Percentiles rank a stretch among this genome's conserved stretches.
Evolutionary conservation across 1,284 basidiomycete genomes (phyloP).

Genomic region (Tilletia indica): DNA sequence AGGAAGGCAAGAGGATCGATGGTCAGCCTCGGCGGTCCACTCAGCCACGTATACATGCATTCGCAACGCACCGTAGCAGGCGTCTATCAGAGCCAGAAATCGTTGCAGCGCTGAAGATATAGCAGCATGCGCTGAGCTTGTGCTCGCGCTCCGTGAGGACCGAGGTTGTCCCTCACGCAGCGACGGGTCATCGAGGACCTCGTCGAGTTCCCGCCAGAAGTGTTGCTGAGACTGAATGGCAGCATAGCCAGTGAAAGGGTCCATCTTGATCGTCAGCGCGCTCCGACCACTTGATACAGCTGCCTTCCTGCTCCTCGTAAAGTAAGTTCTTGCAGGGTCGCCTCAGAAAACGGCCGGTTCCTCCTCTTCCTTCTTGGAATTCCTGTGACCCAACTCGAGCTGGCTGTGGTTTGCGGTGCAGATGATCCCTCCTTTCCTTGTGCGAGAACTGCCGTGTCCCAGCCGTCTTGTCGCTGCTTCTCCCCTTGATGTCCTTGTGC

Average conservation of each 20-base stretch:
- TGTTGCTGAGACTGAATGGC: slow-evolving; percentile 34
- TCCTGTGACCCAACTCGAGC: no score
- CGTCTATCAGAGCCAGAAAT: slow-evolving; percentile 43
- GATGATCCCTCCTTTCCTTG: no score
- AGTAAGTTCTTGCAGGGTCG: no score
- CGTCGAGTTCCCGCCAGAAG: slow-evolving; percentile 49
- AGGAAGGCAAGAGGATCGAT: slow-evolving; percentile 1
- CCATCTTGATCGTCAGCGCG: slow-evolving; percentile 26
- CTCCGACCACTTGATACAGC: no score
- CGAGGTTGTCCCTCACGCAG: neutral
- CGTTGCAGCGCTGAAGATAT: slow-evolving; percentile 24
- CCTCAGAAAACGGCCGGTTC: no score
- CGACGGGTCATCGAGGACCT: slow-evolving; percentile 31
- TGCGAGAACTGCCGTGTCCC: no score
- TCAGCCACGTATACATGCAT: no score
- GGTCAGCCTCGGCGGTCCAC: neutral
- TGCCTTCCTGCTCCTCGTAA: no score
- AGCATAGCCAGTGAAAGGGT: slow-evolving; percentile 40
- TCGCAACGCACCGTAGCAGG: slow-evolving; percentile 31
- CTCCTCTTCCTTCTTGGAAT: no score
- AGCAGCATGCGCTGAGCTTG: neutral
- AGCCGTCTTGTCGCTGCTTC: no score
- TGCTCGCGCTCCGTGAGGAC: neutral
- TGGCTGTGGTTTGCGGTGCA: no score
- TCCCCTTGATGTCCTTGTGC: no score